Evolutionary conservation across 129 eudicot genomes (phyloP).

Genomic region (Oenanthe sinensis): DNA sequence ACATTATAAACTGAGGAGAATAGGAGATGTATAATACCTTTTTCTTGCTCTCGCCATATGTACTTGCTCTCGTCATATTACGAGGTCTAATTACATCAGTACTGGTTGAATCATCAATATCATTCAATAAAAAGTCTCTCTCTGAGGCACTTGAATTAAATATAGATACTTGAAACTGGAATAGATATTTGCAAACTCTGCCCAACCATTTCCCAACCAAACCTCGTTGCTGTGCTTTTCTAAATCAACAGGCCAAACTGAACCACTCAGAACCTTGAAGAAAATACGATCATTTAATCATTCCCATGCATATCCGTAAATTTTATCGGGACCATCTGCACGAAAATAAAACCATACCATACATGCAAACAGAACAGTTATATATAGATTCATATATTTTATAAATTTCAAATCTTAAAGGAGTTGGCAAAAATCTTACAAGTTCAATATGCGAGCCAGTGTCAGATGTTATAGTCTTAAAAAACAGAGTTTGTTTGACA

Average conservation of each 20-base stretch:
- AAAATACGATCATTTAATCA: background rate
- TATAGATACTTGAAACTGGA: conserved; percentile 11
- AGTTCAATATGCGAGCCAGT: background rate
- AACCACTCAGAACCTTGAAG: background rate
- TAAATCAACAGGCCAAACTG: background rate
- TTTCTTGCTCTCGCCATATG: conserved; percentile 4
- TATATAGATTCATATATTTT: background rate
- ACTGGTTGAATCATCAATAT: background rate
- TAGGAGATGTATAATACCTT: background rate
- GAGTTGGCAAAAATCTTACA: background rate
- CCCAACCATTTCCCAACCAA: background rate
- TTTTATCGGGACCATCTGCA: background rate
- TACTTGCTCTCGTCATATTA: background rate
- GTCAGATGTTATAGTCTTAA: background rate
- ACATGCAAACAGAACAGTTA: background rate
- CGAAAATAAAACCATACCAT: background rate
- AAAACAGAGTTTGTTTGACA: background rate
- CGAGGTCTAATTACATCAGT: background rate
- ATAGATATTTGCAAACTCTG: background rate
- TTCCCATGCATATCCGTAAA: background rate
- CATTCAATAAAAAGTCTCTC: conserved; percentile 1
- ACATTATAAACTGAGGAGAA: no score
- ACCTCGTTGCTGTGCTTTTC: background rate
- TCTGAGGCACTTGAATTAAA: conserved; percentile 7
- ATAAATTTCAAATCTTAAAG: background rate